Evolutionary conservation across 2,329 filamentous ascomycete genomes (phyloP), one percentile per base, ranked within the genome.

Genomic region (Nemania sp.): DNA sequence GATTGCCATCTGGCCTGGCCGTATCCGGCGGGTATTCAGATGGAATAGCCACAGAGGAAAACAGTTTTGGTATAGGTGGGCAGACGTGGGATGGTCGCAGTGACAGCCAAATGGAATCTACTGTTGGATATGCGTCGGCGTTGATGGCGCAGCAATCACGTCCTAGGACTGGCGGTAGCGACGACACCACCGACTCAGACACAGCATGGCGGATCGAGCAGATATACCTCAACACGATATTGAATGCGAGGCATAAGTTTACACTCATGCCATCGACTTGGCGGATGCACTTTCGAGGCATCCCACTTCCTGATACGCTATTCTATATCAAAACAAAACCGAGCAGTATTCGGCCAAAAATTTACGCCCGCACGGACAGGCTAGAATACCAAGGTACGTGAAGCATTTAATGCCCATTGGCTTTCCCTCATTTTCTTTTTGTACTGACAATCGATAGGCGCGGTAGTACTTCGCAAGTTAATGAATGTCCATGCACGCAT

Each of bases 211-310:
- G 65, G 14, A 39, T 39, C 15, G 67, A 70, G 45, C 66, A 70
- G 47, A 50, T 66, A 37, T 62, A 56, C 22, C 60, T 70, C 34
- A 66, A 69, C 50, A 52, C 60, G 17, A 60, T 69, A 26, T 40
- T 70, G 9, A 68, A 64, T 20, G 63, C 59, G 14, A 64, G 65
- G 34, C 60, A 67, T 31, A 56, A 67, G 52, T 68, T 64, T 28
- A 62, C 65, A 2, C 55, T 69, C n/a, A 64, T 70, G 61, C 67
- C 67, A 15, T 62, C 64, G 6, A 66, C 63, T 30, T 70, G 68
- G 68, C 60, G 49, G 55, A 63, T 68, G 60, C 62, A 67, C 52
- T 66, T 70, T 45, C 61, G 60, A 37, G 67, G 68, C 15, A 62
- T 67, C 31, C 67, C 67, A 34, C 52, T 69, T 17, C 66, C 68